Conservation (phyloP, 208 protist species). For the Leptomonas seymouri region DNA sequence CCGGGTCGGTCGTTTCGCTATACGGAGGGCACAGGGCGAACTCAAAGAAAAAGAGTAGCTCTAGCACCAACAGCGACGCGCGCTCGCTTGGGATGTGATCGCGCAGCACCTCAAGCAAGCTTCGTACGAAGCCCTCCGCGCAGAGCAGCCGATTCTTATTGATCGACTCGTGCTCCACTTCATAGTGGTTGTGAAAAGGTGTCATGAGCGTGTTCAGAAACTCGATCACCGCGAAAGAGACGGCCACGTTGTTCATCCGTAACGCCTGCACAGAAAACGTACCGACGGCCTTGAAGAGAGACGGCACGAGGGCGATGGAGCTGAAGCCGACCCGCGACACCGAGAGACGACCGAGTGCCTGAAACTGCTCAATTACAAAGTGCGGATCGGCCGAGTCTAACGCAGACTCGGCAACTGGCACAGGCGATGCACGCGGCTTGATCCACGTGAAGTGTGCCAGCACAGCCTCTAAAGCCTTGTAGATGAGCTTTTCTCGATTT, state of each 20-base stretch:
- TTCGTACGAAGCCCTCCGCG: slow-evolving; percentile 65
- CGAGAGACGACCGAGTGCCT: slow-evolving; percentile 82
- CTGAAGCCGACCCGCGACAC: slow-evolving; percentile 90
- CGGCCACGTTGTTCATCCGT: slow-evolving; percentile 61
- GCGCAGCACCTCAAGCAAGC: slow-evolving; percentile 70
- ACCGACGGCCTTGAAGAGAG: slow-evolving; percentile 66
- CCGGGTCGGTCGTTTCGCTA: slow-evolving; percentile 83
- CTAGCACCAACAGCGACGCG: slow-evolving; percentile 79
- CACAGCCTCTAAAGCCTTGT: slow-evolving; percentile 62
- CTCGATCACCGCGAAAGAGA: slow-evolving; percentile 85
- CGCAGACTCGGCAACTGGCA: neutral
- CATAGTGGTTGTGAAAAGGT: slow-evolving; percentile 94
- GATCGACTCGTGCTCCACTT: slow-evolving; percentile 79
- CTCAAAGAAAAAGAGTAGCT: slow-evolving; percentile 91
- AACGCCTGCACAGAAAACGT: slow-evolving; percentile 62
- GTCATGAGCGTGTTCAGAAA: slow-evolving; percentile 92
- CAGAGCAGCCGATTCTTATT: slow-evolving; percentile 91
- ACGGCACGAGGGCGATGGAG: slow-evolving; percentile 70
- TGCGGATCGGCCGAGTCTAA: slow-evolving; percentile 24
- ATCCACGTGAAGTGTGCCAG: slow-evolving; percentile 56
- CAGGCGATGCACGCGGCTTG: slow-evolving; percentile 4
- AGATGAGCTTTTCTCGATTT: slow-evolving; percentile 91
- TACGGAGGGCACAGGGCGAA: slow-evolving; percentile 91
- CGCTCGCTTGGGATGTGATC: slow-evolving; percentile 75
- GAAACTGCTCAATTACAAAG: slow-evolving; percentile 66